These are phyloP conservation scores for Sporothrix pseudoabietina DNA, from an alignment of 2,329 filamentous ascomycete genomes.

Conservation along the genomic window DNA sequence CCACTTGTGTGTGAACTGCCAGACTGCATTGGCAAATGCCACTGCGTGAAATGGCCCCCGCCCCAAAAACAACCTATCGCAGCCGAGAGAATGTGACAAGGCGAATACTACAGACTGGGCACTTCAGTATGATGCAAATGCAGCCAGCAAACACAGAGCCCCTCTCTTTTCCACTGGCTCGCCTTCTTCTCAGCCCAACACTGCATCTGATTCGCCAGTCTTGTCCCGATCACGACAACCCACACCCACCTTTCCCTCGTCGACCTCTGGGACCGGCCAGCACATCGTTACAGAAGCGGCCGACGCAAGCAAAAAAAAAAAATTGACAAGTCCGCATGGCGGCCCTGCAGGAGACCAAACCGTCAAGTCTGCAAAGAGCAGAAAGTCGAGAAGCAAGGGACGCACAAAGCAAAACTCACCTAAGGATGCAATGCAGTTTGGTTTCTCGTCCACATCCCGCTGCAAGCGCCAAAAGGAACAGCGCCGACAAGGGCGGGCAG, in stretches of 20 bases:
- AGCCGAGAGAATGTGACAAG: neutral
- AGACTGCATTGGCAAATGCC: neutral
- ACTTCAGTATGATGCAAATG: neutral
- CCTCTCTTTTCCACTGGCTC: neutral
- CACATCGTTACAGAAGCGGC: conserved; percentile 29
- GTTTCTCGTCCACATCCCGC: neutral
- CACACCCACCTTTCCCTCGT: neutral
- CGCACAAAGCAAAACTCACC: neutral
- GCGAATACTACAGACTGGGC: neutral
- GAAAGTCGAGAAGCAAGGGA: neutral
- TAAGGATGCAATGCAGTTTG: no score
- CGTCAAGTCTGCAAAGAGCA: neutral
- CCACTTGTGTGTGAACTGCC: neutral
- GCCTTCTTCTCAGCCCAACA: neutral
- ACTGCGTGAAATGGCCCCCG: no score
- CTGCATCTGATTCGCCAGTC: neutral
- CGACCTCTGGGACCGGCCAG: conserved; percentile 21
- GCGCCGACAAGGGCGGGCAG: neutral
- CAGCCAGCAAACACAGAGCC: neutral
- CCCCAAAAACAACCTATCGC: neutral
- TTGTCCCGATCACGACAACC: conserved; percentile 11
- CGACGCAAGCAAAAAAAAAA: conserved; percentile 5
- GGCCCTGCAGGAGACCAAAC: conserved; percentile 17
- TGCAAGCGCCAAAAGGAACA: neutral
- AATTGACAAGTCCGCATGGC: neutral